Base-by-base conservation (phyloP, 1,139 yeast genomes). In the Blastobotrys capitulatus region DNA sequence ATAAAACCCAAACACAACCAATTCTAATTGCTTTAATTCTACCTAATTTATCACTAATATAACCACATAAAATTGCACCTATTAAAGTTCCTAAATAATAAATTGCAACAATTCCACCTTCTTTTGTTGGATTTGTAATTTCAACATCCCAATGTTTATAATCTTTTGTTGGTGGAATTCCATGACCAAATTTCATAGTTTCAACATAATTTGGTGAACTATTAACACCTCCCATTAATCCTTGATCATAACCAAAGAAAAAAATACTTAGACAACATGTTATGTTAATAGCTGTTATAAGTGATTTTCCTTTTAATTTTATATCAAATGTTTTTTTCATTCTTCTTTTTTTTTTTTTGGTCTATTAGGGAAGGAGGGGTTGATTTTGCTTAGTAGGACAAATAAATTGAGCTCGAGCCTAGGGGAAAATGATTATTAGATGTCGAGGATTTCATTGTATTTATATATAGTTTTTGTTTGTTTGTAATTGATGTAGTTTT, bases 221-320 rank as follows among this genome's bases (percentile, higher is more conserved):
- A 56, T 71, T 75, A 42, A 78, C 71, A 57, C 82, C 81, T 13
- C 79, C 71, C 80, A 78, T 76, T 55, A 35, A 8, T 8, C 82
- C 82, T 64, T 78, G 82, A 61, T 78, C 81, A 57, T 77, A 78
- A 49, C 82, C 82, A 60, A 77, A 77, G 58, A 67, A 61, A 41
- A 78, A 73, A 57, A 76, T 53, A 52, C 64, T 54, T 22, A 60
- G 54, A 25, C 62, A 60, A 26, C 61, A 51, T 6, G 60, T 51
- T 41, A 48, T 16, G 50, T 54, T 54, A 44, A 54, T 49, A 26
- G 51, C 51, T 20, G 45, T 35, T 20, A 44, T 42, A 19, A 54
- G 49, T 15, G 20, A 13, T 31, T 50, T 47, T 12, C 57, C 57
- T 13, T 43, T 46, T 10, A 53, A 50, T n/a, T 22, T 18, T 18